Base-by-base conservation (phyloP, 345 rosid genomes). In the Excoecaria agallocha region DNA sequence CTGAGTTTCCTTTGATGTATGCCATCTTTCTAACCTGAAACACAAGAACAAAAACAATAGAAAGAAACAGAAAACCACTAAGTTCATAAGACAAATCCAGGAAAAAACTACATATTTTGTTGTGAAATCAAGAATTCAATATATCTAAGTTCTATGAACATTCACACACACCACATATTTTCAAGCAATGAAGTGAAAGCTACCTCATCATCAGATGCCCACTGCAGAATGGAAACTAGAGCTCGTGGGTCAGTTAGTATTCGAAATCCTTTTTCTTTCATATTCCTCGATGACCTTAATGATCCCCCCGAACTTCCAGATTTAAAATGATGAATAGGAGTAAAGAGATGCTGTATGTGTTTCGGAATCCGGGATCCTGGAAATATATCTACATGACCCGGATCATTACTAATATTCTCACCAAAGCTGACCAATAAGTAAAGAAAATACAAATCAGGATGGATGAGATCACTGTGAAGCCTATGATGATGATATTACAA, bases 191-290 rank as follows among this genome's bases (percentile, higher is more conserved):
- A 54, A 51, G 46, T 57, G 22, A 81, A 66, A 68, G 68, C 48
- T 81, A 89, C 99, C 94, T 93, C 94, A 66, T 90, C 94, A 76
- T 95, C 96, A 61, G 87, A n/a, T 71, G 89, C 82, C 86, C 83
- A 89, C 66, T 95, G 98, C 82, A 95, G 76, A 78, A 95, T 74
- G 63, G 89, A 83, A 69, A 84, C 82, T 81, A 95, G 80, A 51
- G 82, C 84, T 3, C 86, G 79, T 20, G 86, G 81, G 56, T 92
- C 97, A 65, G 98, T 93, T 73, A 74, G 76, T 82, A 93, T 79
- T 60, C 82, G 90, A 71, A 84, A 85, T 62, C 97, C 99, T 73
- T 85, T 91, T 74, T 84, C 86, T 75, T 86, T 88, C 55, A 67
- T 30, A 52, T 58, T 71, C 70, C 76, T 74, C 56, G 15, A 55